phyloP scores from a whole-genome alignment of 169 alveolate species.

The Perkinsus olseni region DNA sequence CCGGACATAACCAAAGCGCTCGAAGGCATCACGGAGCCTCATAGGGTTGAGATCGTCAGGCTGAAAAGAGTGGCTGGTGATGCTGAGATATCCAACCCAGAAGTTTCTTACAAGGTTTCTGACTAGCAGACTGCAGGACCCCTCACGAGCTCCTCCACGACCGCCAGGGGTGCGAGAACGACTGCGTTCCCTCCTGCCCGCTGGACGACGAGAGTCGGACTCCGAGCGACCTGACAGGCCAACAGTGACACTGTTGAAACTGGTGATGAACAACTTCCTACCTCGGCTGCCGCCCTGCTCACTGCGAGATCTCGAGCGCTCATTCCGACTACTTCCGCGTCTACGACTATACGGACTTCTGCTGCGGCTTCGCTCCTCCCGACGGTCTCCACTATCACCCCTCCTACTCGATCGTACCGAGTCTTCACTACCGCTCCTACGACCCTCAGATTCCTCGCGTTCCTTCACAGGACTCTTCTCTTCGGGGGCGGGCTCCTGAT shows the following conservation, averaged over 20 bases:
- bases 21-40: conserved; percentile 57
- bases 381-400: background rate
- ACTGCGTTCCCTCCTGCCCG: background rate
- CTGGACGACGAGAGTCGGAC: background rate
- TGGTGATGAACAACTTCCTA: background rate
- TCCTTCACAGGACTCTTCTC: background rate
- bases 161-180: background rate
- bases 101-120: background rate
- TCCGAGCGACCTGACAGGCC: background rate
- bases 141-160: background rate
- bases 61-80: background rate
- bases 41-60: background rate
- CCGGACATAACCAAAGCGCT: conserved; percentile 68
- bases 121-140: background rate
- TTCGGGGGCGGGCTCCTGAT: background rate
- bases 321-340: background rate
- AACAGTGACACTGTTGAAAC: background rate
- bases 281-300: background rate
- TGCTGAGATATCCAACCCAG: background rate
- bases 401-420: background rate
- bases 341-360: background rate
- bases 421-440: background rate
- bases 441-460: background rate
- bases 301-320: background rate
- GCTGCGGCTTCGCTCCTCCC: background rate